Conservation (phyloP, 371 early-diverging fungal genomes). For the Lichtheimia corymbifera region DNA sequence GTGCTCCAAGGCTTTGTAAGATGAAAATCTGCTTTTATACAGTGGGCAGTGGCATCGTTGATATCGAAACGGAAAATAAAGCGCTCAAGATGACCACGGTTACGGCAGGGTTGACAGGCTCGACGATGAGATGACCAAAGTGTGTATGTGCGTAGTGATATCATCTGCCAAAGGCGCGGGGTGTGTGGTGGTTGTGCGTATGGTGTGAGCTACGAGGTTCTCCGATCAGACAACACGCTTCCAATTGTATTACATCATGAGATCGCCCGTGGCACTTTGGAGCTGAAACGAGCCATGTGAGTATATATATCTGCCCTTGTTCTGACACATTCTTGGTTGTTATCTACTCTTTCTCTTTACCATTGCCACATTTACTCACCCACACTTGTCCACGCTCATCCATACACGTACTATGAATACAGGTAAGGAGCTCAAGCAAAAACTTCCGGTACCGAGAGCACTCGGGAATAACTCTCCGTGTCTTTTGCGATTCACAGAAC, state of each 20-base stretch:
- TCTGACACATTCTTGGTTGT: background rate
- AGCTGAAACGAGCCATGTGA: background rate
- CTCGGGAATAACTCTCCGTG: slow-evolving; percentile 8
- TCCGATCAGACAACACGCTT: slow-evolving; percentile 1
- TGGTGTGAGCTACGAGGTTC: slow-evolving; percentile 6
- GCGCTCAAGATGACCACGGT: too few relatives aligned
- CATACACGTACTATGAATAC: slow-evolving; percentile 3
- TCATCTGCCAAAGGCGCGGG: background rate
- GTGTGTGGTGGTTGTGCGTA: background rate
- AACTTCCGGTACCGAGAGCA: background rate
- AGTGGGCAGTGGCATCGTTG: background rate
- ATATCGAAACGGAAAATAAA: slow-evolving; percentile 14
- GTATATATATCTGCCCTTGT: background rate
- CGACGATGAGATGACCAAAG: background rate
- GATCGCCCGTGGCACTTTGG: slow-evolving; percentile 4
- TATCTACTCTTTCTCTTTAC: background rate
- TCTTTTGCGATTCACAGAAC: slow-evolving; percentile 12
- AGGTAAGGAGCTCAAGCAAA: slow-evolving; percentile 2
- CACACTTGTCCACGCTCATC: too few relatives aligned
- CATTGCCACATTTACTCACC: background rate
- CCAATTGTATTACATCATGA: slow-evolving; percentile 15
- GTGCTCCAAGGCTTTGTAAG: background rate
- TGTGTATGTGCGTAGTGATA: background rate
- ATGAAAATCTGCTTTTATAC: background rate
- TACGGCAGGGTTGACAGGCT: too few relatives aligned